Percentiles rank a stretch among this genome's conserved stretches.
phyloP scores from a whole-genome alignment of 805 yeast genomes.

The Maudiozyma saulgeensis region DNA sequence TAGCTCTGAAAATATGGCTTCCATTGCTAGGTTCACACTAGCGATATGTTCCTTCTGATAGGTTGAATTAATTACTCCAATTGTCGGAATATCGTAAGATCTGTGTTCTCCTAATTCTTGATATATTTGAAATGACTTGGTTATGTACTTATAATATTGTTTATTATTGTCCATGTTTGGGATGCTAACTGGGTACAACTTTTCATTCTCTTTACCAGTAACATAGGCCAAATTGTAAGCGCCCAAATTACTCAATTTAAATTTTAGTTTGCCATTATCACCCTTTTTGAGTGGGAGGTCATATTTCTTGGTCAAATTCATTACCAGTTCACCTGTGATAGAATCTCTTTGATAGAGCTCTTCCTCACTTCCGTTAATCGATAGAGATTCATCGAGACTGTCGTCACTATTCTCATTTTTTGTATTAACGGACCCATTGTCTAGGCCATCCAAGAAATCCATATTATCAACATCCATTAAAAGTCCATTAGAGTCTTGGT shows the following conservation, averaged over 20 bases:
- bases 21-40: conserved; percentile 30
- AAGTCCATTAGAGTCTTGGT: conserved; percentile 6
- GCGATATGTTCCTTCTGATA: conserved; percentile 30
- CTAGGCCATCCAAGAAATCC: conserved; percentile 14
- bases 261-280: conserved; percentile 28
- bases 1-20: conserved; percentile 28
- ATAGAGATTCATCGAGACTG: background rate
- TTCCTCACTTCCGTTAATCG: background rate
- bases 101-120: conserved; percentile 40
- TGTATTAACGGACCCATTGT: background rate
- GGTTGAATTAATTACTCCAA: conserved; percentile 31
- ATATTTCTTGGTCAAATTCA: conserved; percentile 9
- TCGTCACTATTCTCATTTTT: background rate
- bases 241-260: conserved; percentile 38
- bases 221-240: conserved; percentile 35
- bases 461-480: conserved; percentile 24
- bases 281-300: conserved; percentile 10
- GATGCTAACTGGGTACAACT: conserved; percentile 33
- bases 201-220: conserved; percentile 33
- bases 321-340: conserved; percentile 15
- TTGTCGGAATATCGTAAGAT: conserved; percentile 32
- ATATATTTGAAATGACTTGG: conserved; percentile 42
- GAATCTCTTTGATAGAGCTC: conserved; percentile 10
- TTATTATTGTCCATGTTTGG: conserved; percentile 34
- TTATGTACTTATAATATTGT: conserved; percentile 39